phyloP scores from a whole-genome alignment of 345 rosid species.

The Eutrema yunnanense region DNA sequence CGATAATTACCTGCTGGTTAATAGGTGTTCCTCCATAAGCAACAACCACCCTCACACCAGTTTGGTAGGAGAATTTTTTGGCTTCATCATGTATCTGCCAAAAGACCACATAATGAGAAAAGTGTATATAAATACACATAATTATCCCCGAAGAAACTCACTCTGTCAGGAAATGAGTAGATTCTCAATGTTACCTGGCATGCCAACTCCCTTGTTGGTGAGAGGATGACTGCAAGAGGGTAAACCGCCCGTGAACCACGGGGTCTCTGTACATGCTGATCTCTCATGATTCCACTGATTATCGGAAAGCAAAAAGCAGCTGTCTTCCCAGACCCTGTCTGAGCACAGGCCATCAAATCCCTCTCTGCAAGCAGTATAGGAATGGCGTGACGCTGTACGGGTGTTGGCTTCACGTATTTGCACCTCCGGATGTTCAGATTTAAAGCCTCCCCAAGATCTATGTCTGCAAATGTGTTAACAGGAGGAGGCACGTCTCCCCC shows the following conservation, averaged over 20 bases:
- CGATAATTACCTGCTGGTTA: conserved; percentile 60
- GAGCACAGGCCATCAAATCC: conserved; percentile 99
- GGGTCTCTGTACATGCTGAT: conserved; percentile 60
- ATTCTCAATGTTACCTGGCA: conserved; percentile 50
- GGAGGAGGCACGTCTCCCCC: conserved; percentile 92
- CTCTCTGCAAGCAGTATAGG: conserved; percentile 77
- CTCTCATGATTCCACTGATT: conserved; percentile 86
- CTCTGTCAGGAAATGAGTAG: neutral
- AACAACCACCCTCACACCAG: conserved; percentile 98
- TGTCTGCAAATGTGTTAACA: conserved; percentile 89
- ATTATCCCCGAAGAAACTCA: neutral
- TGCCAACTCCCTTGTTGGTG: conserved; percentile 97
- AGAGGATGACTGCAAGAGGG: conserved; percentile 92
- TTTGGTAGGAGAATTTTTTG: conserved; percentile 89
- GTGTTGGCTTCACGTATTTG: conserved; percentile 97
- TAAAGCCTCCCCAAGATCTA: conserved; percentile 87
- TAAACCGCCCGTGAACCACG: conserved; percentile 84
- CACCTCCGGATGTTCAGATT: conserved; percentile 85
- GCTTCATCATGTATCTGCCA: conserved; percentile 98
- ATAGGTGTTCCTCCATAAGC: conserved; percentile 99
- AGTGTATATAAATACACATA: neutral
- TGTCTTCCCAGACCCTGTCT: conserved; percentile 99
- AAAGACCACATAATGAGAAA: neutral
- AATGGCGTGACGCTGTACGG: conserved; percentile 89
- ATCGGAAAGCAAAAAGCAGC: conserved; percentile 99